Conservation (phyloP, 106 monocot genomes). For the Allium fistulosum region DNA sequence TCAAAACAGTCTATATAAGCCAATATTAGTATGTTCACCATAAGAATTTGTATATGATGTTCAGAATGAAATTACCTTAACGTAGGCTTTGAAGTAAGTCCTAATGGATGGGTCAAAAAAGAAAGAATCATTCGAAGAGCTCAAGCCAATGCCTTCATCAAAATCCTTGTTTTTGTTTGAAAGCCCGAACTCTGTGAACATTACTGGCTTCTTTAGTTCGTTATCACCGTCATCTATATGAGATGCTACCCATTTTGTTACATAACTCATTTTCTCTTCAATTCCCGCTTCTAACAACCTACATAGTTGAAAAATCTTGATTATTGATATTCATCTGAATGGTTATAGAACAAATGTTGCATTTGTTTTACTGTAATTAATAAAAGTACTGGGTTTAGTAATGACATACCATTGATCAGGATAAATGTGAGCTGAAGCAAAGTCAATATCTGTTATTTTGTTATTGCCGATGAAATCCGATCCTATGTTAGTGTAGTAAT, state of each 20-base stretch:
- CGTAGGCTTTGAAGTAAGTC: too few relatives aligned
- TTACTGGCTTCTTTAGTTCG: constrained; percentile 42
- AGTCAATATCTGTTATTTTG: constrained; percentile 34
- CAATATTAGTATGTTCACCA: too few relatives aligned
- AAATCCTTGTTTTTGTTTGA: constrained; percentile 37
- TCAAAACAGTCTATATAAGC: too few relatives aligned
- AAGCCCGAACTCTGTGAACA: constrained; percentile 56
- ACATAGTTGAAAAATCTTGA: background rate
- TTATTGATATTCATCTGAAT: background rate
- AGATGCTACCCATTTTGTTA: constrained; percentile 35
- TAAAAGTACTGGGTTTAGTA: background rate
- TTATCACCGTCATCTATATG: constrained; percentile 62
- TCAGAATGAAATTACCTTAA: too few relatives aligned
- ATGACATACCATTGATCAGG: constrained; percentile 51
- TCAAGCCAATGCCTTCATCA: too few relatives aligned
- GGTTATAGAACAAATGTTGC: background rate
- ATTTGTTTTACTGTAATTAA: background rate
- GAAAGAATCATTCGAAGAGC: too few relatives aligned
- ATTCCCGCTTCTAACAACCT: constrained; percentile 25
- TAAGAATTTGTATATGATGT: too few relatives aligned
- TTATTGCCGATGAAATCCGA: constrained; percentile 25
- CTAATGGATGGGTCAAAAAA: too few relatives aligned
- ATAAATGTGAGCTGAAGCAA: constrained; percentile 53
- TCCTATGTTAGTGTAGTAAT: constrained; percentile 4
- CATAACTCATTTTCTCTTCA: constrained; percentile 29